Base-by-base conservation (phyloP, 805 yeast genomes). In the Barnettozyma sp. region DNA sequence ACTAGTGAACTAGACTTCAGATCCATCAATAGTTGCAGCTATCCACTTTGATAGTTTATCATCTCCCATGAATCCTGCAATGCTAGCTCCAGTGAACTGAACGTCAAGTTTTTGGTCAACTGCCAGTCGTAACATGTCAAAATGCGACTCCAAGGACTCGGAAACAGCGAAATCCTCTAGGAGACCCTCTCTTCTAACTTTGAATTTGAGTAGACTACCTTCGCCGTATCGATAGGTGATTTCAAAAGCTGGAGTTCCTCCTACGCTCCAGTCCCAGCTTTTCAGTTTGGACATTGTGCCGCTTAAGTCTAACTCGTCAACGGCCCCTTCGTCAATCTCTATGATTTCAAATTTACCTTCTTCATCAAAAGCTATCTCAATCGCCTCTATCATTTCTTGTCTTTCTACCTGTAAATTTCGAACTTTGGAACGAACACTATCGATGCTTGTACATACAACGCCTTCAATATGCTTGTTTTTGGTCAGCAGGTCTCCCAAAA, bases 341-440 rank as follows among this genome's bases (percentile, higher is more conserved):
- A 46, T 26, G 16, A 46, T 36, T 22, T 57, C 60, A 7, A 59
- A 54, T 3, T 30, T 26, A 4, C 39, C 36, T 4, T 33, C 42
- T 7, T 45, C 47, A 6, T 38, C 35, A 33, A 55, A 48, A 8
- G 60, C 48, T 17, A 58, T 52, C 7, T 52, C 39, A 32, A 56
- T 56, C 6, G 54, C 59, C 4, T 51, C 49, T 2, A 71, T 59
- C 44, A 88, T 76, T 1, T 65, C 60, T 0, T 68, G 65, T 7
- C 51, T 52, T 6, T 54, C 55, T 20, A 82, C 35, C 2, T 60
- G 66, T 12, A 85, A 54, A 51, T 92, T 92, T 1, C 72, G 59
- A 4, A 92, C 94, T n/a, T 76, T 76, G 0, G 95, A 76, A 33
- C 78, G 73, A 4, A 90, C 94, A 20, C 95, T 84, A 22, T 73